A percentile compares a stretch with the other conserved stretches of the same genome.
Conservation (phyloP, 2,329 filamentous ascomycete species). For the Exophiala oligosperma region DNA sequence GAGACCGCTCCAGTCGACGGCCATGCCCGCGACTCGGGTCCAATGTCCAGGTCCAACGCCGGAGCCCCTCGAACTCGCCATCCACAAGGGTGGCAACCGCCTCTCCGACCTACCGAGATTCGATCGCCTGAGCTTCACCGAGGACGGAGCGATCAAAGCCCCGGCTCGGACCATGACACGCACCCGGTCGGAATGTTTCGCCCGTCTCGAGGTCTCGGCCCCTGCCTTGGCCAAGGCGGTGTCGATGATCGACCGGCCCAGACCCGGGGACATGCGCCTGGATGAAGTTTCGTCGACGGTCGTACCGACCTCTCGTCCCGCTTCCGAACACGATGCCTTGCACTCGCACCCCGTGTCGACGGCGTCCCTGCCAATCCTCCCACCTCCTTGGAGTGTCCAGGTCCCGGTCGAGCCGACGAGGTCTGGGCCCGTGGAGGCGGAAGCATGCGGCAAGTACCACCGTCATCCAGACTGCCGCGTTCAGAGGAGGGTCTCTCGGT, state of each 20-base stretch:
- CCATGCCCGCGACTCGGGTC: slow-evolving; percentile 30
- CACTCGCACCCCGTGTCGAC: slow-evolving; percentile 31
- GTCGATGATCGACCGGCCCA: slow-evolving; percentile 28
- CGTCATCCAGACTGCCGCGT: slow-evolving; percentile 24
- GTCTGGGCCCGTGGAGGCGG: too few species aligned
- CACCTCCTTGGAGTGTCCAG: slow-evolving; percentile 28
- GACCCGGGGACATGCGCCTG: slow-evolving; percentile 12
- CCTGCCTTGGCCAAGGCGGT: slow-evolving; percentile 21
- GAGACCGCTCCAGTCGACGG: slow-evolving; percentile 33
- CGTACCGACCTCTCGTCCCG: slow-evolving; percentile 24
- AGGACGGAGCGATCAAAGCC: slow-evolving; percentile 30
- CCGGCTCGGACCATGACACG: slow-evolving; percentile 37
- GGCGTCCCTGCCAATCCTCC: slow-evolving; percentile 28
- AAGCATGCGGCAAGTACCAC: background rate
- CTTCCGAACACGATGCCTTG: slow-evolving; percentile 29
- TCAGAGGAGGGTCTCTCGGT: slow-evolving; percentile 27
- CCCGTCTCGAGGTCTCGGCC: slow-evolving; percentile 17
- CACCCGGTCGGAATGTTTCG: slow-evolving; percentile 27
- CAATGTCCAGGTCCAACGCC: background rate
- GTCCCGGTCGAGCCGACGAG: slow-evolving; percentile 25
- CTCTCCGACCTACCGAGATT: slow-evolving; percentile 48
- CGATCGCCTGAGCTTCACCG: slow-evolving; percentile 38
- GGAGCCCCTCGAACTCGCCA: slow-evolving; percentile 48
- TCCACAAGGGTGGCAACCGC: slow-evolving; percentile 45
- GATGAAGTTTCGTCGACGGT: slow-evolving; percentile 20